Evolutionary conservation across 352 stramenopile species (phyloP).

Genomic region (Phytopythium kandeliae): DNA sequence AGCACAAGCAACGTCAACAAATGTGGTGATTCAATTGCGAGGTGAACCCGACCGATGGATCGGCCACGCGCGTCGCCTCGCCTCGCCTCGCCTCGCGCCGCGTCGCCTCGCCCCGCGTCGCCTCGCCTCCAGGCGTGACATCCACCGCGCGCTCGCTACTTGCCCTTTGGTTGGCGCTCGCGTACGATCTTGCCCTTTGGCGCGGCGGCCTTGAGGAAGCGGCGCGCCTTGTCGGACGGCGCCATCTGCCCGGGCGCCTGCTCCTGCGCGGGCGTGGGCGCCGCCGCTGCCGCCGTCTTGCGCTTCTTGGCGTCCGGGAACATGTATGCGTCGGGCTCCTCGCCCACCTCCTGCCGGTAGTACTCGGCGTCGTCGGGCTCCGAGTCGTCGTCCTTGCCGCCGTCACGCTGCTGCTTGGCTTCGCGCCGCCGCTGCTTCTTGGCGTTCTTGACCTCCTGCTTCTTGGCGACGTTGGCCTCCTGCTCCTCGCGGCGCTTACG

Average conservation of each 20-base stretch:
- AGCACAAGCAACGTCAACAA: too few relatives aligned
- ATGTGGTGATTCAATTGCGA: too few relatives aligned
- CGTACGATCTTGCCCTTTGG: slow-evolving; percentile 60
- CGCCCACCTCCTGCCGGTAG: slow-evolving; percentile 78
- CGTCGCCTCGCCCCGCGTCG: too few relatives aligned
- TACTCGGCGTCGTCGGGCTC: slow-evolving; percentile 77
- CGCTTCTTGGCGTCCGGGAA: slow-evolving; percentile 65
- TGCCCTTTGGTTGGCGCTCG: slow-evolving; percentile 47
- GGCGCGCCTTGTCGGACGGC: slow-evolving; percentile 57
- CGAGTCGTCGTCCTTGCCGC: slow-evolving; percentile 40
- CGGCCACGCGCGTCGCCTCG: too few relatives aligned
- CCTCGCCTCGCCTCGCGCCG: too few relatives aligned
- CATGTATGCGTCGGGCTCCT: slow-evolving; percentile 79
- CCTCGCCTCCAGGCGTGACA: not conserved
- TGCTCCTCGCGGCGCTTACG: slow-evolving; percentile 86
- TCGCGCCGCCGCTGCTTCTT: slow-evolving; percentile 75
- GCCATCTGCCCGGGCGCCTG: slow-evolving; percentile 60
- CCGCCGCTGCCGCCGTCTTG: slow-evolving; percentile 20
- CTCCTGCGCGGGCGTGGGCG: slow-evolving; percentile 10
- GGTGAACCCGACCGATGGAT: too few relatives aligned
- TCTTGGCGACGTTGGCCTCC: slow-evolving; percentile 85
- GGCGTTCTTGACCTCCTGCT: slow-evolving; percentile 72
- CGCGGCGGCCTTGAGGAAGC: slow-evolving; percentile 33
- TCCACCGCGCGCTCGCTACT: slow-evolving; percentile 14
- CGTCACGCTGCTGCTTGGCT: slow-evolving; percentile 45